Evolutionary conservation across 768 basidiomycete genomes (phyloP), one percentile per base, ranked within the genome.

Genomic region (Lentinus tigrinus): DNA sequence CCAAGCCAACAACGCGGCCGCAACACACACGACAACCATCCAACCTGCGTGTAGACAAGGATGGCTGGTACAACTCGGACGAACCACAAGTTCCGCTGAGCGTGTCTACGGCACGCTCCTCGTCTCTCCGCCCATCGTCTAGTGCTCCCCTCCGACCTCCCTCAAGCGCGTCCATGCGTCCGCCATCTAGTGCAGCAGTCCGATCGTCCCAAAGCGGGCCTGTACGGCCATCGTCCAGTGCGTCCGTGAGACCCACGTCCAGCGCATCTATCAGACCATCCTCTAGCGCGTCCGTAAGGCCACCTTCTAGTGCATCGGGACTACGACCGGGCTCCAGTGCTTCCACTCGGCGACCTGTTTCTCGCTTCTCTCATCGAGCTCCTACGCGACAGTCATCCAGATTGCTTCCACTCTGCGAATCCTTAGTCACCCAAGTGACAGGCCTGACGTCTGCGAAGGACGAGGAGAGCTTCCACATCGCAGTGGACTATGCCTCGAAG

Each of bases 401-500:
- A 19, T 70, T 90, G 10, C 62, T 81, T 2, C 82, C 85, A 0
- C 67, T 81, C 39, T 81, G 78, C 54, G 84, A 87, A 55, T 68
- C 74, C 0, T 74, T 92, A 19, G 83, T 81, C 53, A 72, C 73
- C 9, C 84, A 86, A 40, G 62, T 87, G 8, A 81, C 80, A 4
- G 81, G 81, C 8, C 65, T 89, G 31, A 70, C 71, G 3, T 70
- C 78, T n/a, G 77, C 79, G 2, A 57, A 52, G 0, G 74, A 77
- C 16, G 78, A 70, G 1, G 77, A 74, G 52, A 74, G 82, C 47
- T 77, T 82, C 63, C 78, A 76, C 24, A 73, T 74, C 21, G 73
- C 76, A 0, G 77, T 85, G 19, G 86, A 88, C 47, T 80, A 81
- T 65, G 83, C 80, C 0, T 75, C 81, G 49, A 88, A 80, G 67